A percentile compares a stretch with the other conserved stretches of the same genome.
Evolutionary conservation across 1,284 basidiomycete species (phyloP).

Genomic region (Pascua sp.): DNA sequence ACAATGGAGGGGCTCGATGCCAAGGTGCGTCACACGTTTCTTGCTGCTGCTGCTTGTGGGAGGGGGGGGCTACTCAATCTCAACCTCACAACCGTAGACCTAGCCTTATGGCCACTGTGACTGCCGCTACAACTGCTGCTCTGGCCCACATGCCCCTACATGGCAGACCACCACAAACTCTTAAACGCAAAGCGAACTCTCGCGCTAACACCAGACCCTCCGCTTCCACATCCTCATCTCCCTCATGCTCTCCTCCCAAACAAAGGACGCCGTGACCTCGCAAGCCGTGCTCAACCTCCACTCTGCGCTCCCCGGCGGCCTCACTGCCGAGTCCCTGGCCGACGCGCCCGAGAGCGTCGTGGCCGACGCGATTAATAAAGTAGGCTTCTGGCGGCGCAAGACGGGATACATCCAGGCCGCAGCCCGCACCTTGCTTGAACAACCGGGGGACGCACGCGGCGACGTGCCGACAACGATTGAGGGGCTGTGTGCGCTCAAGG

Average conservation of each 20-base stretch:
- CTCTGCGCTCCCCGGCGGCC: conserved; percentile 65
- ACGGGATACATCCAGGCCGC: conserved; percentile 68
- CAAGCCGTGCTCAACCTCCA: conserved; percentile 77
- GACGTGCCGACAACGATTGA: conserved; percentile 84
- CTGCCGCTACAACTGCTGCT: too few relatives aligned
- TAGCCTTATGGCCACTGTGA: too few relatives aligned
- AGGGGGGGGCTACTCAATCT: too few relatives aligned
- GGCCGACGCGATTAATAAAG: conserved; percentile 73
- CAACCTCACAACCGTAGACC: too few relatives aligned
- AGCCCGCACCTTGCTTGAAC: conserved; percentile 65
- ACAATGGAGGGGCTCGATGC: conserved; percentile 57
- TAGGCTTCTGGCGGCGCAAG: conserved; percentile 90
- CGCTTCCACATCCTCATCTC: conserved; percentile 84
- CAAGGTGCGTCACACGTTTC: conserved; percentile 60
- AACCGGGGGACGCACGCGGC: conserved; percentile 39
- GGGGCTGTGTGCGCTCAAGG: conserved; percentile 74
- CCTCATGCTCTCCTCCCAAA: conserved; percentile 92
- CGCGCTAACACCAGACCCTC: conserved; percentile 56
- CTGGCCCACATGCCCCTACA: too few relatives aligned
- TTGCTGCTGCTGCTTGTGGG: too few relatives aligned
- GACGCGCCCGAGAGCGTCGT: conserved; percentile 63
- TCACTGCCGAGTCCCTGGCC: conserved; percentile 71
- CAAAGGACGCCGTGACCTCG: conserved; percentile 83
- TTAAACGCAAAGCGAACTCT: too few relatives aligned
- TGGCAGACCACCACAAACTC: too few relatives aligned